Base-by-base conservation (phyloP, 345 rosid genomes). In the Crucihimalaya himalaica region DNA sequence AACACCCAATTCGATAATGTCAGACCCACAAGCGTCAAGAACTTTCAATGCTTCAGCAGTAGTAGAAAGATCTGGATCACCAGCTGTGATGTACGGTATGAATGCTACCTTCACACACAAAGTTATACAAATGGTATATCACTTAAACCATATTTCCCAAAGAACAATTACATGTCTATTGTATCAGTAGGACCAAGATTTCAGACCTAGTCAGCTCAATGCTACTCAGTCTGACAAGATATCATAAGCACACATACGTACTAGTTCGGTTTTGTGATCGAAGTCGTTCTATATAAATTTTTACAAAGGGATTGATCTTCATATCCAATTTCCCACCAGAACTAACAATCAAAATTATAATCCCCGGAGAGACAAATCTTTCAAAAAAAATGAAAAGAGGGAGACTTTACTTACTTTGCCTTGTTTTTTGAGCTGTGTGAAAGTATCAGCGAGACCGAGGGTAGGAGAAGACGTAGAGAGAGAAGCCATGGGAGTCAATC, bases 41-140 rank as follows among this genome's bases (percentile, higher is more conserved):
- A 95, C 74, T 82, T 92, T 90, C 79, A 87, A 75, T 54, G 99
- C 94, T 77, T 87, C 84, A 1, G 93, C 96, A 11, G 97, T 89
- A 42, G 98, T 90, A 39, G 96, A 84, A 74, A 92, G 97, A 83
- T 95, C 97, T 59, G 99, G 98, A 68, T 92, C 97, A 64, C 99
- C 99, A 19, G 98, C 99, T 23, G 99, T 95, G 81, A 95, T 95
- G 78, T 85, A 88, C 1, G 97, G 96, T 66, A 92, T 86, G 25
- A 90, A 81, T 54, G 99, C 98, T 76, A 95, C 89, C 99, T 92
- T 71, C 83, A 60, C 64, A 60, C 21, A 74, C 1, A 27, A 23
- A 5, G 10, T 18, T 32, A 47, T 4, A 66, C 40, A 64, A 54
- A 51, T 5, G 45, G 29, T 13, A 34, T 3, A 43, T 27, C 18